Conservation (phyloP, 106 monocot species). For the Allium sativum region DNA sequence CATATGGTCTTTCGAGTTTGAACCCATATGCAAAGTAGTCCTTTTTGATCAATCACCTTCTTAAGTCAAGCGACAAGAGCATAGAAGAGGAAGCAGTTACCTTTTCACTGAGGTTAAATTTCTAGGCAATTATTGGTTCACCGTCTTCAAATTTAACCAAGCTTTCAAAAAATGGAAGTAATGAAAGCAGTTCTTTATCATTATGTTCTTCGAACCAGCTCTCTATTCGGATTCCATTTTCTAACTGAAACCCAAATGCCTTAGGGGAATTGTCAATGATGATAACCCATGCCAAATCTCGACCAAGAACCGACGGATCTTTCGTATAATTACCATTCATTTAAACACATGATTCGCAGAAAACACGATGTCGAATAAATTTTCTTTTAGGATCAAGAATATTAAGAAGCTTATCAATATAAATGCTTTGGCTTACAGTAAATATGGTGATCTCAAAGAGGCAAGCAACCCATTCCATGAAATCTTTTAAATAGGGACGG, state of each 20-base stretch:
- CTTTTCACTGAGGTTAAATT: constrained; percentile 75
- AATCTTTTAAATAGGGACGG: constrained; percentile 78
- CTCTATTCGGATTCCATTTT: constrained; percentile 93
- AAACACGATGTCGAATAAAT: constrained; percentile 87
- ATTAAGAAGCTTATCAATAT: constrained; percentile 88
- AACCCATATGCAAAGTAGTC: no score
- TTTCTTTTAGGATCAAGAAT: constrained; percentile 84
- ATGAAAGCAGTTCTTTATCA: constrained; percentile 48
- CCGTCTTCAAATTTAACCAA: constrained; percentile 74
- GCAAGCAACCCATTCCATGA: constrained; percentile 69
- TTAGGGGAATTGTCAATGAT: constrained; percentile 96
- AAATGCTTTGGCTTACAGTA: constrained; percentile 97
- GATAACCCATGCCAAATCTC: constrained; percentile 79
- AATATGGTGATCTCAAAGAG: constrained; percentile 89
- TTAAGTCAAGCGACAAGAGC: no score
- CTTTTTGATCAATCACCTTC: no score
- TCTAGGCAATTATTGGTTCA: constrained; percentile 68
- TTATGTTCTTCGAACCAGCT: constrained; percentile 93
- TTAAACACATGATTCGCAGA: constrained; percentile 82
- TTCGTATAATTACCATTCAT: constrained; percentile 94
- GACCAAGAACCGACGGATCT: constrained; percentile 81
- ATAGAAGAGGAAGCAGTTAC: constrained; percentile 39
- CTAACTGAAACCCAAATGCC: constrained; percentile 98
- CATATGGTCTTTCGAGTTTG: no score
- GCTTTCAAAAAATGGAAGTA: constrained; percentile 88